These are phyloP conservation scores for Dactylellina parvicollis DNA, from an alignment of 2,329 filamentous ascomycete species.

Conservation along the genomic window DNA sequence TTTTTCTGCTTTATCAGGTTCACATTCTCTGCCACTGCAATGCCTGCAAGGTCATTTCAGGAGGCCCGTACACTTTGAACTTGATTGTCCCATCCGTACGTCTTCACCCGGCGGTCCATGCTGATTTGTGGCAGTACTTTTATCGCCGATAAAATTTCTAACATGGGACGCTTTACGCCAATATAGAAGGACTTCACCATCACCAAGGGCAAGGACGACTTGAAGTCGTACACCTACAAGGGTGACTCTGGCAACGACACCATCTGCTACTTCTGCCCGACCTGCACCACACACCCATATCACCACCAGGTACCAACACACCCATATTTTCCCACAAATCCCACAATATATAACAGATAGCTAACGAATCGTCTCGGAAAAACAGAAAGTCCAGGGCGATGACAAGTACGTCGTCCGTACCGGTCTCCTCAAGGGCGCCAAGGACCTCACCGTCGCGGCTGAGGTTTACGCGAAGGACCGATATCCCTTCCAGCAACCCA, in stretches of 20 bases:
- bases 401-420: conserved; percentile 42
- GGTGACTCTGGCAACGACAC: conserved; percentile 50
- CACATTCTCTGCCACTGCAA: conserved; percentile 52
- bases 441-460: conserved; percentile 15
- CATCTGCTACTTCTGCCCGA: conserved; percentile 47
- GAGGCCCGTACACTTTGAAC: conserved; percentile 46
- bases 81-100: conserved; percentile 28
- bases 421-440: conserved; percentile 27
- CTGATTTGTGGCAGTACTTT: no score
- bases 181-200: conserved; percentile 32
- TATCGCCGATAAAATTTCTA: no score
- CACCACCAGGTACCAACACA: conserved; percentile 42
- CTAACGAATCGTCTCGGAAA: not conserved
- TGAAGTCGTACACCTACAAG: conserved; percentile 46
- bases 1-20: not conserved
- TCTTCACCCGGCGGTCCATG: not conserved
- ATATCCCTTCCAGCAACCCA: conserved; percentile 27
- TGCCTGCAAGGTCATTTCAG: conserved; percentile 42
- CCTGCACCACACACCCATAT: conserved; percentile 50
- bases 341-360: not conserved
- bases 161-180: not conserved
- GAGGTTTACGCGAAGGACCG: conserved; percentile 50
- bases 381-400: conserved; percentile 29
- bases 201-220: conserved; percentile 40
- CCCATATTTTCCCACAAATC: not conserved